Evolutionary conservation across 202 grass and related monocot genomes (phyloP), one percentile per base, ranked within the genome.

Genomic region (Cymbopogon flexuosus): DNA sequence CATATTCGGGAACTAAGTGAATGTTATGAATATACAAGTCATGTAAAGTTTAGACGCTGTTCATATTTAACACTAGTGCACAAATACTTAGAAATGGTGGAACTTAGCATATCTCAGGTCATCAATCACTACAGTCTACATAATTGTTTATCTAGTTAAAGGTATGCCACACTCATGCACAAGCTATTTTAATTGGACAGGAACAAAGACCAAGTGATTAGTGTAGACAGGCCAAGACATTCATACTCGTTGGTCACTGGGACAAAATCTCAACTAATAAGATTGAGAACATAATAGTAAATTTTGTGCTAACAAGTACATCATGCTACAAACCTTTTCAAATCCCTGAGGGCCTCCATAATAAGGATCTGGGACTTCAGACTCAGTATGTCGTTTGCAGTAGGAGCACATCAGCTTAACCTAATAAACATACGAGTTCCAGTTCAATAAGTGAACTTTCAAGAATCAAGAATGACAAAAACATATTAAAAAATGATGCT

Each of bases 361-460:
- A 77, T 97, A 97, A 68, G 95, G 95, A 89, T 97, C 95, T 85
- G 95, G 95, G 35, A 97, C 95, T 91, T 97, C 95, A 49, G 68
- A 85, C 86, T 97, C 95, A 37, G 54, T 82, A 81, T 94, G 92
- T 30, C 40, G 86, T 67, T 94, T 94, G 82, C 95, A 97, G 58
- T 94, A 97, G 31, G 95, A 94, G 73, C 95, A 97, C 90, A 97
- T 93, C 79, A 94, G 78, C 70, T 97, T 97, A 65, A 97, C 88
- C 95, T 97, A 81, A 54, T 60, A 68, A 82, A 33, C 31, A 31
- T 33, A 43, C 7, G 9, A 31, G 27, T 16, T 12, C 68, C 15
- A 29, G 37, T 6, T 21, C 52, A 56, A 8, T 47, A 62, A 18
- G 27, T 49, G 5, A 75, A 43, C 29, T 68, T 23, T 40, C 6